Conservation (phyloP, 1,139 yeast genomes). For the Meyerozyma athensensis region DNA sequence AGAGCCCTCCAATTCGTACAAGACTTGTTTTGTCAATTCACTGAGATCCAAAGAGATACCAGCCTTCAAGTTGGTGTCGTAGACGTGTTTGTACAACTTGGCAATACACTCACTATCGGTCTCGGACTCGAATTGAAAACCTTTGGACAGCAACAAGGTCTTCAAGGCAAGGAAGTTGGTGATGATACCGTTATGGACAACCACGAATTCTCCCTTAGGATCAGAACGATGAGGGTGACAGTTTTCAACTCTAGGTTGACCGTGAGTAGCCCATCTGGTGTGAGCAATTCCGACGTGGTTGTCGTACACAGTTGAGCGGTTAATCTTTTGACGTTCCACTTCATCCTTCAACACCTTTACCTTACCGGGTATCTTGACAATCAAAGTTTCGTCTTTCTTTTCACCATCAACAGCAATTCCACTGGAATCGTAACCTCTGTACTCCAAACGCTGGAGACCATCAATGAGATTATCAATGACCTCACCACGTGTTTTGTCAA, state of each 20-base stretch:
- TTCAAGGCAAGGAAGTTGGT: constrained; percentile 91
- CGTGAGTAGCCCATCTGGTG: constrained; percentile 99
- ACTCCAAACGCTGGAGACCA: constrained; percentile 90
- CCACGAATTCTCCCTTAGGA: constrained; percentile 72
- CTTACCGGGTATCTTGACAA: constrained; percentile 87
- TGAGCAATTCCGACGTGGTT: constrained; percentile 97
- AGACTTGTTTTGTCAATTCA: constrained; percentile 87
- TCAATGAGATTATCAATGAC: constrained; percentile 84
- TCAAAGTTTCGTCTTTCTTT: constrained; percentile 47
- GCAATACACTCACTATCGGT: constrained; percentile 99
- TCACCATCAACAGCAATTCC: constrained; percentile 96
- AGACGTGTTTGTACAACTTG: constrained; percentile 85
- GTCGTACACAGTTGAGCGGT: constrained; percentile 61
- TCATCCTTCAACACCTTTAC: constrained; percentile 76
- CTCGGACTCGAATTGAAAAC: constrained; percentile 81
- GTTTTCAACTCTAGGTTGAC: constrained; percentile 79
- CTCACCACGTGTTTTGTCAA: constrained; percentile 88
- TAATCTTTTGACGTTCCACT: constrained; percentile 51
- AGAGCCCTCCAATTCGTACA: constrained; percentile 94
- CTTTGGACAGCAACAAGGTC: constrained; percentile 74
- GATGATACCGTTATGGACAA: constrained; percentile 97
- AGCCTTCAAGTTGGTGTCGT: constrained; percentile 68
- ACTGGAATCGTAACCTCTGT: constrained; percentile 97
- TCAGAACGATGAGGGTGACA: constrained; percentile 98
- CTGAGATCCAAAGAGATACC: constrained; percentile 78